Base-by-base conservation (phyloP, 106 monocot species). In the Xerophyta viscosa region DNA sequence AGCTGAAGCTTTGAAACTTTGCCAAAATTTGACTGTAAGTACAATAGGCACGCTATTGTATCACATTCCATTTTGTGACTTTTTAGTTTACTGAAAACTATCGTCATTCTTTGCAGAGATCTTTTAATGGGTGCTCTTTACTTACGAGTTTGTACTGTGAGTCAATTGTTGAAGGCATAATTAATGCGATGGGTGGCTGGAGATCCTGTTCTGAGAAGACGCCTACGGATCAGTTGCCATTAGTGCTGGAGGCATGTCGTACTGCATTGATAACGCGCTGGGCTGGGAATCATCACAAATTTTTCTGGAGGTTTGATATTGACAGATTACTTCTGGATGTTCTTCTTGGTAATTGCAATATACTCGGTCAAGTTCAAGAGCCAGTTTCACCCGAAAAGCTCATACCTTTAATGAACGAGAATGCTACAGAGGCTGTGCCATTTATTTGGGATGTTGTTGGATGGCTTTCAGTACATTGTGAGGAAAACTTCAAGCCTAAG, bases 361-460 rank as follows among this genome's bases (percentile, higher is more conserved):
- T 48, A 24, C 46, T n/a, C 30, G 43, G 31, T 42, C 55, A 28
- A 21, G 33, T 24, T 29, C 20, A 54, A 53, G 29, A 6, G 29
- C 46, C 48, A 45, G 26, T 47, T 19, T 58, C 57, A 27, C 39
- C 61, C 19, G 50, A 77, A 19, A 56, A 77, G 27, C 37, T 82
- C 18, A 50, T 72, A 52, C 29, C 70, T 61, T 51, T 64, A 67
- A 20, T 64, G 30, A 57, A 61, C 64, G 56, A 75, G 43, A 72
- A 72, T 22, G 12, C 29, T 44, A 48, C 43, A 26, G 68, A 65
- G 44, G 54, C 45, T 43, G 66, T 66, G 54, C 59, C 63, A 6
- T 59, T 50, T 45, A 27, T 84, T 48, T 94, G 88, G 88, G 77
- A 88, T 61, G 84, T 78, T 65, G 69, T 94, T 46, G 80, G 84